Evolutionary conservation across 2,329 filamentous ascomycete genomes (phyloP).

Genomic region (Albophoma yamanashiensis): DNA sequence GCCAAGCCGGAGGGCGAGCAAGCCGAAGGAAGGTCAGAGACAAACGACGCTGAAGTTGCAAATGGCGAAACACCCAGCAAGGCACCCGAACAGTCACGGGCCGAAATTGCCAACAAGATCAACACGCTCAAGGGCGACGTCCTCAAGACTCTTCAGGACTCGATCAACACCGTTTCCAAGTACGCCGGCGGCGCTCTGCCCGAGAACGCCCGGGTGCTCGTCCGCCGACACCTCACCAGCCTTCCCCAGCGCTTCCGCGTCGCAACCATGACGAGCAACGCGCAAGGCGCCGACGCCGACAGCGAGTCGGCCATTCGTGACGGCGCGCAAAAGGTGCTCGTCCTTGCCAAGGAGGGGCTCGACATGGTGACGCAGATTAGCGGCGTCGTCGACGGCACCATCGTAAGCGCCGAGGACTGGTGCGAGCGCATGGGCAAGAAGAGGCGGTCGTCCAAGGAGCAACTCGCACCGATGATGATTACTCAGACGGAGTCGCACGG

Average conservation of each 20-base stretch:
- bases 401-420: constrained; percentile 87
- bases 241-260: constrained; percentile 74
- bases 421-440: constrained; percentile 60
- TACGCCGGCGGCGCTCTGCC: constrained; percentile 88
- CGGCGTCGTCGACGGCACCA: constrained; percentile 76
- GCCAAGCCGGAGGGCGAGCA: constrained; percentile 6
- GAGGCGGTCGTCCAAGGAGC: constrained; percentile 13
- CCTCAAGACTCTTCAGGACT: constrained; percentile 67
- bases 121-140: constrained; percentile 58
- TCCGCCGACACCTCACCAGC: constrained; percentile 73
- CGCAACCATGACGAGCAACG: constrained; percentile 41
- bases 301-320: constrained; percentile 30
- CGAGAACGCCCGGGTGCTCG: constrained; percentile 74
- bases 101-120: constrained; percentile 50
- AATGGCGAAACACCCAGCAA: constrained; percentile 4
- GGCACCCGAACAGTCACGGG: constrained; percentile 18
- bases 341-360: constrained; percentile 80
- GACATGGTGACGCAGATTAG: constrained; percentile 94
- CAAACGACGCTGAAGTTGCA: neutral
- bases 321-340: constrained; percentile 65
- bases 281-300: constrained; percentile 18
- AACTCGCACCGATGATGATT: constrained; percentile 10
- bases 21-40: neutral
- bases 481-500: constrained; percentile 1
- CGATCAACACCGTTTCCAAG: constrained; percentile 75